phyloP scores from a whole-genome alignment of 2,329 filamentous ascomycete species.

The Hypomyces rosellus region DNA sequence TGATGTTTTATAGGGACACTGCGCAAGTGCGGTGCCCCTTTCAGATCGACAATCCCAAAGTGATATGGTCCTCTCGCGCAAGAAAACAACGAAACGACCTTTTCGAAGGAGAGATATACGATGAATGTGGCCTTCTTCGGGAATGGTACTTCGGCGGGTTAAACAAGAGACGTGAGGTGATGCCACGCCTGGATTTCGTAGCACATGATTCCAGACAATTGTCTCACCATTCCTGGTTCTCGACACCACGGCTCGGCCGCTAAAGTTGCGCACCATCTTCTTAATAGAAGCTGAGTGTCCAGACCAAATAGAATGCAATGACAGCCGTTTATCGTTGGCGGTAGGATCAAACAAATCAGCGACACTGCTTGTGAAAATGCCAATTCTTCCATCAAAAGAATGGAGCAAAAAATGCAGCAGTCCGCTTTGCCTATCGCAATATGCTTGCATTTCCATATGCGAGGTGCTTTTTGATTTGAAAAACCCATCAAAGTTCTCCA shows the following conservation, averaged over 20 bases:
- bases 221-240: conserved; percentile 72
- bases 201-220: conserved; percentile 72
- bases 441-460: conserved; percentile 66
- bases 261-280: conserved; percentile 81
- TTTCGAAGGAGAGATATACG: conserved; percentile 72
- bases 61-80: conserved; percentile 63
- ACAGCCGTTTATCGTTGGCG: conserved; percentile 53
- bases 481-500: conserved; percentile 39
- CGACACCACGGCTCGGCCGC: conserved; percentile 73
- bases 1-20: conserved; percentile 45
- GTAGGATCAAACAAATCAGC: conserved; percentile 74
- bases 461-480: conserved; percentile 17
- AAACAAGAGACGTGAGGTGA: conserved; percentile 35
- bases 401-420: conserved; percentile 71
- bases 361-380: conserved; percentile 72
- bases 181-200: conserved; percentile 17
- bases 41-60: conserved; percentile 71
- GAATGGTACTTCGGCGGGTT: conserved; percentile 61
- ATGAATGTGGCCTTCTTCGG: conserved; percentile 65
- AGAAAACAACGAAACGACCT: conserved; percentile 73
- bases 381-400: conserved; percentile 77
- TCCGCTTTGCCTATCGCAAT: conserved; percentile 59
- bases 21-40: conserved; percentile 49
- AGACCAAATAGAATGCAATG: conserved; percentile 65
- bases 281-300: conserved; percentile 76